Evolutionary conservation across 2,329 filamentous ascomycete genomes (phyloP).

Genomic region (Cladosporium cucumerinum): DNA sequence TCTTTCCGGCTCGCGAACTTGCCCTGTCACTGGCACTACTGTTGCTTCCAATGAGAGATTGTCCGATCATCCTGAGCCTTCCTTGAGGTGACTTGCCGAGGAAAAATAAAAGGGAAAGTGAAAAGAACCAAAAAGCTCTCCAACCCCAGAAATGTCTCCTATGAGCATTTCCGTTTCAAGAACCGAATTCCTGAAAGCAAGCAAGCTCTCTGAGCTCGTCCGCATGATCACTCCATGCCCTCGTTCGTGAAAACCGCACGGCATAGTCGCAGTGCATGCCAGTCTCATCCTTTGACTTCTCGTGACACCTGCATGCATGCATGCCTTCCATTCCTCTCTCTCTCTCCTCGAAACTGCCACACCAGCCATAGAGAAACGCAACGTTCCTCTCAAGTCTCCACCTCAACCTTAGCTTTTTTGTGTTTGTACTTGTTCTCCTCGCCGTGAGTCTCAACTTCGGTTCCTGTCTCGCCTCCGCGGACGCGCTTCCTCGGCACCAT

Average conservation of each 20-base stretch:
- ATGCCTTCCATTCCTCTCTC: not conserved
- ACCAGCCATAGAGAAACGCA: not conserved
- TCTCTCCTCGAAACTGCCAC: not conserved
- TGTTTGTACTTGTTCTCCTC: not conserved
- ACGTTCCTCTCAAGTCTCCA: not conserved
- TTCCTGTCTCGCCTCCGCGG: not conserved
- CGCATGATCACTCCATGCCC: not conserved
- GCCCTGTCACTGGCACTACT: not conserved
- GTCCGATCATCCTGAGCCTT: no score
- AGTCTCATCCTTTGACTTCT: no score
- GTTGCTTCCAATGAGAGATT: no score
- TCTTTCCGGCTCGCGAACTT: not conserved
- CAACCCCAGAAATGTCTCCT: no score
- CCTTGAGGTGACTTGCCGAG: no score
- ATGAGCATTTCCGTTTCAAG: no score
- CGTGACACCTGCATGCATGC: not conserved
- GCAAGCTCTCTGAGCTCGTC: not conserved
- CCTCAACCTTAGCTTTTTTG: not conserved
- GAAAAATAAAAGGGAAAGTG: no score
- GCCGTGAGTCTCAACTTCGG: not conserved
- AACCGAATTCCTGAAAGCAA: not conserved
- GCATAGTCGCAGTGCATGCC: no score
- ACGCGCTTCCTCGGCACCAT: not conserved
- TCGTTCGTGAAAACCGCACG: not conserved
- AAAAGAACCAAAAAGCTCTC: no score